Base-by-base conservation (phyloP, 768 basidiomycete species). In the Postia placenta region DNA sequence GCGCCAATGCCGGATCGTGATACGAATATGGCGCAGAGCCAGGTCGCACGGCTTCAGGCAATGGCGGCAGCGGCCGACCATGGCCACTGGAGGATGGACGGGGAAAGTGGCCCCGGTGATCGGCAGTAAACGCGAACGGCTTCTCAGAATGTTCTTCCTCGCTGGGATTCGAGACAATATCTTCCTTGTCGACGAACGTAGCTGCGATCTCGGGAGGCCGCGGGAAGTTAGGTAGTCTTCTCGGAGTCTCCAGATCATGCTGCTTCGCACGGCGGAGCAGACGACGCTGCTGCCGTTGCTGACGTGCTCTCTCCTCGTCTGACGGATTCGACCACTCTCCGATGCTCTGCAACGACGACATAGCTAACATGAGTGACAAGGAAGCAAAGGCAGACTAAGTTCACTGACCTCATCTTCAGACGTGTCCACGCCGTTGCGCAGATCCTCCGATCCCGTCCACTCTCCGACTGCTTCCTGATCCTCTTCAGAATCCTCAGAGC, bases 251-350 rank as follows among this genome's bases (percentile, higher is more conserved):
- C 1, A 73, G 61, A 48, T 77, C 76, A 15, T 70, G 74, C 35
- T 64, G 57, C 67, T 68, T 53, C 60, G 65, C 55, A 17, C 79
- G 78, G 28, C 78, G 78, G 49, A 79, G 60, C 49, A 78, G 64
- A 33, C 85, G 80, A 39, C 83, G 79, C 37, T 84, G 79, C 39
- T 78, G 65, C 25, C 87, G 80, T 25, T 74, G 67, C 53, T 81
- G 81, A 19, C 88, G 79, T 3, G 85, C 88, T 24, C 84, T 78
- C 60, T 92, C 90, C 65, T 92, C 90, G 60, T 92, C 90, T 22
- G 90, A 92, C 15, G 90, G 90, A 59, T 92, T 92, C 20, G 90
- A 92, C 78, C 79, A 92, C 68, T 92, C 89, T 23, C 87, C 88
- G 42, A 89, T 83, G 56, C 87, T 90, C 83, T 88, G 70, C 56